Evolutionary conservation across 2,329 filamentous ascomycete genomes (phyloP), one percentile per base, ranked within the genome.

Genomic region (Aspergillus carbonarius): DNA sequence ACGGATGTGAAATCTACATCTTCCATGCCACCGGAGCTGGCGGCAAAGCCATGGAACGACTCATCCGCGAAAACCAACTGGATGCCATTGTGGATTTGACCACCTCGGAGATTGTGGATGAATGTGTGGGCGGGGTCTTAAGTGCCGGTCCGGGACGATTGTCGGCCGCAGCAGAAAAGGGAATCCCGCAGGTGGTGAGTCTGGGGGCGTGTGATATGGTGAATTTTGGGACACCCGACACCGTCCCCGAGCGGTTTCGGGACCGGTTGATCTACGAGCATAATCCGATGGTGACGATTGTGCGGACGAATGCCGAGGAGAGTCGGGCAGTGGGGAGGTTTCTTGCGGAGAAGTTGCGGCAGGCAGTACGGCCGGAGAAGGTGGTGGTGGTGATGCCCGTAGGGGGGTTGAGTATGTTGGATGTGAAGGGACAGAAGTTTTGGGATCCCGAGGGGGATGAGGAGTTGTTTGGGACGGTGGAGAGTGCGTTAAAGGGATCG

Each of bases 21-120:
- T 91, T 91, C 67, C 88, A 90, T 66, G 88, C 88, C 2, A 90
- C 88, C 0, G 88, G 88, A 0, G 80, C 86, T 13, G 88, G 88
- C 0, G 88, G 88, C 1, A 80, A 80, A 53, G 85, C 88, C 0
- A 88, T 91, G 88, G 88, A 91, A 68, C 77, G 85, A 0, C 76
- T 91, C 2, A 74, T 89, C 1, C 67, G 70, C 0, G 83, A 87
- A 63, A 79, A 78, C 0, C 74, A 77, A n/a, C 75, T 91, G 1
- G 85, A 89, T 65, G 88, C 84, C 0, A 81, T 90, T 0, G 74
- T 90, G 3, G 88, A 91, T 66, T 72, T 91, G n/a, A 91, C 88
- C 0, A 90, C 88, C 0, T 89, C 87, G 0, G 88, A 91, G 66
- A 80, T 89, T 17, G 84, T 83, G 44, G 88, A 91, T 66, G 75